These are phyloP conservation scores for Santalum album DNA, from an alignment of 164 flowering plant species.

Conservation along the genomic window DNA sequence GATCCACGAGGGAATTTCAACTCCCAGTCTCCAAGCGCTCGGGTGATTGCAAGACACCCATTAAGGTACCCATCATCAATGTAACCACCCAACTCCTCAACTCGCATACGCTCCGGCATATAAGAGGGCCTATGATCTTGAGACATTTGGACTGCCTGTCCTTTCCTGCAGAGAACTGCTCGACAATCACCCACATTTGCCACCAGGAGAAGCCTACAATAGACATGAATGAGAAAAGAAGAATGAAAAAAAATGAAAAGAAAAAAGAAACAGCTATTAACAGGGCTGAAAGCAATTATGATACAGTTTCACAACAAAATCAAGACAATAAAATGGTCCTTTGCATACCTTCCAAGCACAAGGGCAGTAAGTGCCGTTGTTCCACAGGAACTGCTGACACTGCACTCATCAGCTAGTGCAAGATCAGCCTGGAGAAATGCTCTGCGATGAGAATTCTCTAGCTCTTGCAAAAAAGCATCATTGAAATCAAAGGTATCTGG, in stretches of 20 bases:
- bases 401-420: conserved; percentile 39
- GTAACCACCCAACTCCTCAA: conserved; percentile 39
- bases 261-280: no score
- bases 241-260: no score
- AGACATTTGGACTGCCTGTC: conserved; percentile 43
- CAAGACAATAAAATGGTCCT: neutral
- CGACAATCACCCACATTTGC: conserved; percentile 65
- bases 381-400: conserved; percentile 36
- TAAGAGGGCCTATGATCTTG: conserved; percentile 42
- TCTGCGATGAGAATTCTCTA: conserved; percentile 27
- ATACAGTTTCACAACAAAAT: no score
- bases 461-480: conserved; percentile 21
- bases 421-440: conserved; percentile 41
- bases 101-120: conserved; percentile 33
- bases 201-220: conserved; percentile 27
- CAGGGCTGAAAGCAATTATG: no score
- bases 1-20: conserved; percentile 41
- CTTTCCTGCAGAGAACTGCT: conserved; percentile 49
- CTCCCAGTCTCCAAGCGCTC: conserved; percentile 63
- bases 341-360: conserved; percentile 38
- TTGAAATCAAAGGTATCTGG: conserved; percentile 21
- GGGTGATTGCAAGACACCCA: conserved; percentile 40
- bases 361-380: conserved; percentile 58
- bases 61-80: conserved; percentile 45
- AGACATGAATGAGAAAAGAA: neutral